Evolutionary conservation across 306 rosid genomes (phyloP).

Genomic region (Inga oerstediana): DNA sequence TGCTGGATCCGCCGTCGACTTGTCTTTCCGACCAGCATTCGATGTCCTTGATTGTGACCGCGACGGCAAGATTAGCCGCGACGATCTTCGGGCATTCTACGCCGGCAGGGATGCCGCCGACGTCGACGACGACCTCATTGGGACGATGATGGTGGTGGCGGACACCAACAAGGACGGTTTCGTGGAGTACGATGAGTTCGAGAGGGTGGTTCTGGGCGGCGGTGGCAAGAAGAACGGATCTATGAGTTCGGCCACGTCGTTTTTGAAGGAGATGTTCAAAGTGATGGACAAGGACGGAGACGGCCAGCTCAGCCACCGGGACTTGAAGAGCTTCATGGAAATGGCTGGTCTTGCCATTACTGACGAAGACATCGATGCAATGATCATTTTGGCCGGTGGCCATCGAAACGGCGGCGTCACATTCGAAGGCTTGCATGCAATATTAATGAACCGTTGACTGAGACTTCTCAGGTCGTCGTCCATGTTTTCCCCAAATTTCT

Average conservation of each 20-base stretch:
- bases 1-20: not conserved
- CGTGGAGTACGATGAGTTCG: constrained; percentile 91
- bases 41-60: constrained; percentile 73
- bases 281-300: constrained; percentile 92
- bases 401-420: constrained; percentile 60
- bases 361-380: constrained; percentile 72
- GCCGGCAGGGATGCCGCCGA: constrained; percentile 21
- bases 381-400: constrained; percentile 74
- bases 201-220: constrained; percentile 57
- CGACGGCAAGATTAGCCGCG: constrained; percentile 82
- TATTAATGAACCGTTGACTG: constrained; percentile 65
- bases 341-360: constrained; percentile 58
- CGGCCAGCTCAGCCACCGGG: constrained; percentile 72
- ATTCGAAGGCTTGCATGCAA: constrained; percentile 68
- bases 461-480: not conserved
- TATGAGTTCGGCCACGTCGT: constrained; percentile 29
- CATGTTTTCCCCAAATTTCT: not conserved
- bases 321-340: constrained; percentile 70
- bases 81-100: constrained; percentile 76
- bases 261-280: constrained; percentile 85
- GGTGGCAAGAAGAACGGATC: constrained; percentile 22
- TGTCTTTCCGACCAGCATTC: constrained; percentile 68
- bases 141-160: constrained; percentile 77
- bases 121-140: constrained; percentile 56
- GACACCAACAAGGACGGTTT: constrained; percentile 79